Base-by-base conservation (phyloP, 176 grass and related monocot species). In the Otatea glauca region DNA sequence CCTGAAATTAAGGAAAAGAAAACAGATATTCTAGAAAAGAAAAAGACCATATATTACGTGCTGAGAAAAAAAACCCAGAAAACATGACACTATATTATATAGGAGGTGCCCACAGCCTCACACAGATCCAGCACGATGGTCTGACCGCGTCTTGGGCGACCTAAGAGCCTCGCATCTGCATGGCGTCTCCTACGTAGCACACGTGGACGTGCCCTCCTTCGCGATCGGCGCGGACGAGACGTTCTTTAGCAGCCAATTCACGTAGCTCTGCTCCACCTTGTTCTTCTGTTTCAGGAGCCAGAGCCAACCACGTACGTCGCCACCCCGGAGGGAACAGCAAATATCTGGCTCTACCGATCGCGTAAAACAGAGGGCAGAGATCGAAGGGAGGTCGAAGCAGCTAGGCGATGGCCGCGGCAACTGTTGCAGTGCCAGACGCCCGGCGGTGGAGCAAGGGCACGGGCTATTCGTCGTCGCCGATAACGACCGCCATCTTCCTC, bases 401-500 rank as follows among this genome's bases (percentile, higher is more conserved):
- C 16, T 39, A 17, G 83, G 74, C 88, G 48, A 87, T 83, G 89
- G 80, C 89, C 15, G 68, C 84, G 16, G 72, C 70, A 4, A n/a
- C 63, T 17, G 65, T 45, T 5, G 78, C 25, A 14, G 6, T 61
- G 59, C 66, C 80, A 51, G 80, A 87, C 34, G 84, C 75, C 32
- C 68, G 84, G 41, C 75, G 89, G 18, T 90, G 84, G 79, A 27
- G 29, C 84, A 90, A 87, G 81, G 80, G 68, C 23, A 48, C 45
- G 1, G 63, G 61, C 1, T 18, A 60, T 5, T 21, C 75, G 12
- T 80, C 79, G 24, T 87, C 89, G 61, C 74, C 84, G 74, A 75
- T 87, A 0, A 87, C 84, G 3, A 87, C 84, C 74, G 89, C 84
- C 80, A 62, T 87, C 75, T 90, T 87, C 80, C 89, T 90, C 68